A percentile compares a stretch with the other conserved stretches of the same genome.
Evolutionary conservation across 2,329 filamentous ascomycete species (phyloP).

Genomic region (Drechslerella dactyloides): DNA sequence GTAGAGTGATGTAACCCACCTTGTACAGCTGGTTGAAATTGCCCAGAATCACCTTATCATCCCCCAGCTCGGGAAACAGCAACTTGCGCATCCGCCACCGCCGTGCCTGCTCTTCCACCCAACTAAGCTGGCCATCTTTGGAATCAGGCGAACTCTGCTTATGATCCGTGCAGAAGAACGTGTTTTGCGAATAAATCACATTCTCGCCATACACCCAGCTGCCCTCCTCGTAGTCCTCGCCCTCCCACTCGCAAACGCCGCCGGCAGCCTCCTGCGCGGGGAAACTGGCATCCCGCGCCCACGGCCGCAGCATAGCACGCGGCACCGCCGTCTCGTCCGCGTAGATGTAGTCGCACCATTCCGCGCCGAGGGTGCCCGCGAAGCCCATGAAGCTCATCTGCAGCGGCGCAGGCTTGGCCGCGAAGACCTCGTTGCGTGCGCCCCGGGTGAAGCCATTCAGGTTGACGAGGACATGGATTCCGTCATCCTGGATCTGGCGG

Average conservation of each 20-base stretch:
- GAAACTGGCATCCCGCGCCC: conserved; percentile 63
- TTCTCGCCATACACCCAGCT: conserved; percentile 97
- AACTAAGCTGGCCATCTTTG: conserved; percentile 70
- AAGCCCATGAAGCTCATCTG: conserved; percentile 99
- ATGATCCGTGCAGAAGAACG: conserved; percentile 98
- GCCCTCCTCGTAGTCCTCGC: conserved; percentile 72
- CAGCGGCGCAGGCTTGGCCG: conserved; percentile 88
- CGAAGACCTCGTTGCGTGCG: conserved; percentile 96
- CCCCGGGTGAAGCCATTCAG: conserved; percentile 98
- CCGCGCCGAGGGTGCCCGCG: conserved; percentile 89
- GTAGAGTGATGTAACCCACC: conserved; percentile 63
- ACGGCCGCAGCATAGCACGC: conserved; percentile 75
- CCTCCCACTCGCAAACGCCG: conserved; percentile 60
- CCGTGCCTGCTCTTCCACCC: conserved; percentile 80
- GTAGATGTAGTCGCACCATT: conserved; percentile 98
- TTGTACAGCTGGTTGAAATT: conserved; percentile 99
- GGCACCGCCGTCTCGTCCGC: conserved; percentile 89
- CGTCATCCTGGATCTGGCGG: conserved; percentile 82
- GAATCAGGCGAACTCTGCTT: conserved; percentile 82
- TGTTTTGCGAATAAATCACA: conserved; percentile 90
- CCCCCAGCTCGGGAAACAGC: conserved; percentile 79
- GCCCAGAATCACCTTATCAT: conserved; percentile 87
- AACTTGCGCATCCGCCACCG: conserved; percentile 94
- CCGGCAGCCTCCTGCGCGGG: conserved; percentile 71
- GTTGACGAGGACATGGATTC: conserved; percentile 93